Evolutionary conservation across 805 yeast species (phyloP).

Genomic region (Kluyveromyces lactis): DNA sequence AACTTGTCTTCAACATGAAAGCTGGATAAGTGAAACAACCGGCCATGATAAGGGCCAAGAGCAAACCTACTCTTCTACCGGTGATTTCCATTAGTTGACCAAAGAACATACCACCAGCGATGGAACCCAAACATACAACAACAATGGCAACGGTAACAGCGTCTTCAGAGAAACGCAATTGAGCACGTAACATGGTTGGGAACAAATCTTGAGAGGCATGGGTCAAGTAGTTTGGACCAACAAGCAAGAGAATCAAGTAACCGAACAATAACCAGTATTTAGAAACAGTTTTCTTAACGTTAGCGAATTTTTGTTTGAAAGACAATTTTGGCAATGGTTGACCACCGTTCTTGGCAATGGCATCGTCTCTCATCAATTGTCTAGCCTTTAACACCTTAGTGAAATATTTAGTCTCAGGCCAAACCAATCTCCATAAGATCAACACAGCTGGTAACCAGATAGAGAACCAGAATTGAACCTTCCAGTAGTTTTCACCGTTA

Average conservation of each 20-base stretch:
- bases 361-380: slow-evolving; percentile 12
- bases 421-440: slow-evolving; percentile 45
- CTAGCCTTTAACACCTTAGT: slow-evolving; percentile 25
- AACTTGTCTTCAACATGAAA: slow-evolving; percentile 30
- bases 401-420: slow-evolving; percentile 56
- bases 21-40: slow-evolving; percentile 60
- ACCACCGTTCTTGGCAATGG: slow-evolving; percentile 19
- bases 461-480: slow-evolving; percentile 66
- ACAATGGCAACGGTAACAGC: slow-evolving; percentile 51
- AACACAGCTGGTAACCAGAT: slow-evolving; percentile 58
- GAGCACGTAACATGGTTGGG: slow-evolving; percentile 53
- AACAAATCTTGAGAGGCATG: slow-evolving; percentile 72
- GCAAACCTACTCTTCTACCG: slow-evolving; percentile 53
- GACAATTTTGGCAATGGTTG: slow-evolving; percentile 14
- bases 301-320: slow-evolving; percentile 15
- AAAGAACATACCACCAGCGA: slow-evolving; percentile 52
- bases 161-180: slow-evolving; percentile 38
- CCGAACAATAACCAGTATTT: slow-evolving; percentile 53
- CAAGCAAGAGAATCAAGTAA: slow-evolving; percentile 53
- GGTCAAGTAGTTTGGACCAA: slow-evolving; percentile 63
- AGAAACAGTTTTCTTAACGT: slow-evolving; percentile 33
- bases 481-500: slow-evolving; percentile 44
- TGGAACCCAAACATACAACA: slow-evolving; percentile 61
- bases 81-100: slow-evolving; percentile 49
- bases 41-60: slow-evolving; percentile 45